Evolutionary conservation across 2,329 filamentous ascomycete species (phyloP), one percentile per base, ranked within the genome.

Genomic region (Alternaria consortialis): DNA sequence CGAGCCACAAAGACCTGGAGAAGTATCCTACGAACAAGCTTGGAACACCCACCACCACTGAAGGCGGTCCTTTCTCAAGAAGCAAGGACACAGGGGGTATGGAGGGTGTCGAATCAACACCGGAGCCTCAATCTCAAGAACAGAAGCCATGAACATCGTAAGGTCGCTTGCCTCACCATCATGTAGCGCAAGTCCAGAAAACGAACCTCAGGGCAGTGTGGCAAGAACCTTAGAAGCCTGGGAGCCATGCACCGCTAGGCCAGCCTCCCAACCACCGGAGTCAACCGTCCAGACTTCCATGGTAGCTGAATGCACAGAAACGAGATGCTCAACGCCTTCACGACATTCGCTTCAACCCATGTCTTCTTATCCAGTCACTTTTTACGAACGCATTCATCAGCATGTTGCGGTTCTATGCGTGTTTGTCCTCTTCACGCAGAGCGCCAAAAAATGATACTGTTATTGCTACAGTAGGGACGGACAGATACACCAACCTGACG

Each of bases 1-100:
- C 83, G 2, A 84, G 82, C 68, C 82, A 81, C 60, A 82, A 81
- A 64, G 84, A 85, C 61, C 76, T 84, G 6, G 79, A 83, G 63
- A 80, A 79, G 11, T 83, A 80, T 64, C 80, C 80, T 6, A 78
- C 78, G 39, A 80, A 81, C 56, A 75, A 77, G 39, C 74, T 81
- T 17, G 77, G 78, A 36, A 79, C 76, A 2, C 76, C 76, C 5
- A 78, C 75, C 5, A 68, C 64, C 17, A 55, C 74, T 4, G 74
- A 79, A 20, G 68, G 67, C 29, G 62, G 55, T 7, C 52, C 56
- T 29, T 61, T 72, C 39, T 53, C 68, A 53, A 64, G 70, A 61
- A 56, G 61, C 57, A 65, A 58, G 51, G 59, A 74, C 40, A 54
- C 65, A 54, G 56, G 69, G 11, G 48, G 60, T 7, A 77, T 77